Evolutionary conservation across 345 rosid species (phyloP).

Genomic region (Salix udensis): DNA sequence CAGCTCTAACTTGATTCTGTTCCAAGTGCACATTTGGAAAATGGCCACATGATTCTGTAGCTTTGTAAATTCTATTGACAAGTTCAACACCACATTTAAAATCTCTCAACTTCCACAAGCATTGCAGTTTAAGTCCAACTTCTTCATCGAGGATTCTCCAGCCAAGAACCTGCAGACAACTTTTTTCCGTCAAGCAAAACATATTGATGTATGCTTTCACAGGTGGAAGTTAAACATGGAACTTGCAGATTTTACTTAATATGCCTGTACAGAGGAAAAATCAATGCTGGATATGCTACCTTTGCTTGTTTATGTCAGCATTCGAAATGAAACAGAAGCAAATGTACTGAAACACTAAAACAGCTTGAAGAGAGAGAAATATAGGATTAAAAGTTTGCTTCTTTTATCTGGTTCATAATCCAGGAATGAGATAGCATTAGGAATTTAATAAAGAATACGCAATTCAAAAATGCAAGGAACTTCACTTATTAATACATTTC

Average conservation of each 20-base stretch:
- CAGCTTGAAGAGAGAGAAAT: background rate
- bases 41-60: conserved; percentile 58
- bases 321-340: background rate
- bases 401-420: background rate
- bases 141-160: conserved; percentile 84
- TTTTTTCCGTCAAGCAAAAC: background rate
- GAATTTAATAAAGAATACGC: background rate
- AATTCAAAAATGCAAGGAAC: background rate
- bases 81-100: conserved; percentile 78
- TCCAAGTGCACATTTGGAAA: conserved; percentile 78
- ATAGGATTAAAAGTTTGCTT: background rate
- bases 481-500: background rate
- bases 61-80: conserved; percentile 64
- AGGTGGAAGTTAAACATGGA: background rate
- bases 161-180: conserved; percentile 56
- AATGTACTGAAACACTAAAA: background rate
- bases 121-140: conserved; percentile 64
- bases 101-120: conserved; percentile 87
- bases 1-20: conserved; percentile 76
- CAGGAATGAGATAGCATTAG: no score
- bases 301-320: background rate
- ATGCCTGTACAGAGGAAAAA: background rate
- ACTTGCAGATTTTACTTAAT: background rate
- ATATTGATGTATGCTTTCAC: background rate
- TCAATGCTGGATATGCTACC: background rate